A percentile compares a stretch with the other conserved stretches of the same genome.
Conservation (phyloP, 1,284 basidiomycete species). For the Inonotus obliquus region DNA sequence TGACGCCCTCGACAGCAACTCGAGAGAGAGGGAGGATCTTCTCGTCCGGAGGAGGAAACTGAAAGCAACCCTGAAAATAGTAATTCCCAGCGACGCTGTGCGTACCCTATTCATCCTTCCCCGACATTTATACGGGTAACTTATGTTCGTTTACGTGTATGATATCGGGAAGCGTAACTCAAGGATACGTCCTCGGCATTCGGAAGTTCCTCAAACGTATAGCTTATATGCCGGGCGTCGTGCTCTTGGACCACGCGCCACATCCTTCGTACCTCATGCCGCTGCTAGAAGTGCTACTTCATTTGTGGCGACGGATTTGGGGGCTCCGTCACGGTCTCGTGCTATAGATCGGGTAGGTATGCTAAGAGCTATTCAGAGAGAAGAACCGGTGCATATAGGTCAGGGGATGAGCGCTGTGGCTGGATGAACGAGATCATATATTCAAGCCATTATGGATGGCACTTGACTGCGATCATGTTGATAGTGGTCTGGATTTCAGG, state of each 20-base stretch:
- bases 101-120: not conserved
- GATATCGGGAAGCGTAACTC: not conserved
- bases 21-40: conserved; percentile 1
- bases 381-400: not conserved
- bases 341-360: not conserved
- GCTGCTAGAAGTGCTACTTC: not conserved
- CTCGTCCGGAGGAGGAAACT: not conserved
- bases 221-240: not conserved
- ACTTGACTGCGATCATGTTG: too few species aligned
- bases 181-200: not conserved
- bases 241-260: not conserved
- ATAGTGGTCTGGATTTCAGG: too few species aligned
- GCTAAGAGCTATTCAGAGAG: not conserved
- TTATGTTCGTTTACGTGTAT: not conserved
- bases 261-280: not conserved
- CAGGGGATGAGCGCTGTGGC: not conserved
- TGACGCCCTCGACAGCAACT: not conserved
- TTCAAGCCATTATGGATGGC: not conserved
- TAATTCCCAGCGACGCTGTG: not conserved
- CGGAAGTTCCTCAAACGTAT: not conserved
- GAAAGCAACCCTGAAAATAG: not conserved
- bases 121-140: not conserved
- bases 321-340: not conserved
- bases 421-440: not conserved
- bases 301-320: not conserved